A percentile compares a stretch with the other conserved stretches of the same genome.
These are phyloP conservation scores for Fusarium anthophilum DNA, from an alignment of 2,329 filamentous ascomycete genomes.

Conservation along the genomic window DNA sequence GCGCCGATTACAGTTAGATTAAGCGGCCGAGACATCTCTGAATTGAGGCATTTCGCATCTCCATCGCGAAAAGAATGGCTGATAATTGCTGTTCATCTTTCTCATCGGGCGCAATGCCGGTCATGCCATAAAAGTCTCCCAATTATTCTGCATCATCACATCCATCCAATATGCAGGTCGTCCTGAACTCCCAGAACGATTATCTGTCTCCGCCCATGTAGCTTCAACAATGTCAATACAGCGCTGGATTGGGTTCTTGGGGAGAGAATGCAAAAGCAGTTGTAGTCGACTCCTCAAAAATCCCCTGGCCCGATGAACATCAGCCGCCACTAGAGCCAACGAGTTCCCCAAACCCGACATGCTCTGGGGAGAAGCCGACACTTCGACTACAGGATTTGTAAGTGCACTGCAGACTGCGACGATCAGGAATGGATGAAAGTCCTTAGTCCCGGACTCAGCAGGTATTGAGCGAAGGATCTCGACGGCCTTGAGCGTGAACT, in stretches of 20 bases:
- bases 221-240: neutral
- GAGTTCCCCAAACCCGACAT: neutral
- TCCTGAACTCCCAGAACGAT: rapidly evolving
- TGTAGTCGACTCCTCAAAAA: neutral
- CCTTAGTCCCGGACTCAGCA: neutral
- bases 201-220: neutral
- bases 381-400: neutral
- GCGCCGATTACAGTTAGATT: neutral
- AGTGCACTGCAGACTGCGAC: neutral
- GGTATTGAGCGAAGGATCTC: neutral
- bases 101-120: rapidly evolving
- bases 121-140: neutral
- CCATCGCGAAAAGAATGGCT: rapidly evolving
- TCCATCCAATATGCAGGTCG: neutral
- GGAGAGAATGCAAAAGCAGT: neutral
- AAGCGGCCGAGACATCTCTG: neutral
- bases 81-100: neutral
- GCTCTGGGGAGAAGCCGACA: rapidly evolving
- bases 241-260: neutral
- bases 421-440: neutral
- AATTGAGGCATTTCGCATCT: neutral
- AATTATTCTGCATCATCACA: neutral
- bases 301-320: neutral
- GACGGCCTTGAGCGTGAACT: neutral
- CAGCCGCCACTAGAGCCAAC: neutral